A percentile compares a stretch with the other conserved stretches of the same genome.
These are phyloP conservation scores for Pseudogymnoascus sp. DNA, from an alignment of 2,329 filamentous ascomycete genomes.

Conservation along the genomic window DNA sequence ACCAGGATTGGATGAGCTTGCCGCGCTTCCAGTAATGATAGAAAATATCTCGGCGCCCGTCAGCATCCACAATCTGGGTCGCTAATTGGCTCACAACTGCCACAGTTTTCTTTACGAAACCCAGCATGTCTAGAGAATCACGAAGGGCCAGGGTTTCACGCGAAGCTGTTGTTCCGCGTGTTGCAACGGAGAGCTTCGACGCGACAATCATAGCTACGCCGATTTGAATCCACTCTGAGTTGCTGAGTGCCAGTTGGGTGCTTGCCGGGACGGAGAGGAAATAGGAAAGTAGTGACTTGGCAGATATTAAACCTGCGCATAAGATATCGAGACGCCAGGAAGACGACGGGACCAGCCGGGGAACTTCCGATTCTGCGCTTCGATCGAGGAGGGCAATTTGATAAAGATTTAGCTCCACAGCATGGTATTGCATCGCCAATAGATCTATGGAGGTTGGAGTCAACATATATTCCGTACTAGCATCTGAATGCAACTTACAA, in stretches of 20 bases:
- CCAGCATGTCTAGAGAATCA: not conserved
- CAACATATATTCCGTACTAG: not conserved
- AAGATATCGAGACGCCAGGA: slow-evolving; percentile 12
- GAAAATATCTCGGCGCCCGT: not conserved
- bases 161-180: not conserved
- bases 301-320: slow-evolving; percentile 19
- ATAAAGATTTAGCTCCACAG: slow-evolving; percentile 32
- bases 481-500: slow-evolving; percentile 20
- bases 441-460: slow-evolving; percentile 22
- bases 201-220: slow-evolving; percentile 24
- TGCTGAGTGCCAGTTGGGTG: slow-evolving; percentile 30
- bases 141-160: not conserved
- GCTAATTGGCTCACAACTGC: not conserved
- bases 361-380: slow-evolving; percentile 15
- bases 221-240: slow-evolving; percentile 34
- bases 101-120: not conserved
- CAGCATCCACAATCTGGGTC: not conserved
- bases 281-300: slow-evolving; percentile 22
- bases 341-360: slow-evolving; percentile 18
- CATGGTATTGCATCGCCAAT: slow-evolving; percentile 32
- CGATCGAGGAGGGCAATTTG: slow-evolving; percentile 28
- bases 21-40: not conserved
- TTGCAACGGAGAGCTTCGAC: slow-evolving; percentile 5
- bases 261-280: slow-evolving; percentile 29
- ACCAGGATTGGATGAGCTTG: not conserved